Conservation (phyloP, 1,284 basidiomycete genomes). For the Vanrija sp. region DNA sequence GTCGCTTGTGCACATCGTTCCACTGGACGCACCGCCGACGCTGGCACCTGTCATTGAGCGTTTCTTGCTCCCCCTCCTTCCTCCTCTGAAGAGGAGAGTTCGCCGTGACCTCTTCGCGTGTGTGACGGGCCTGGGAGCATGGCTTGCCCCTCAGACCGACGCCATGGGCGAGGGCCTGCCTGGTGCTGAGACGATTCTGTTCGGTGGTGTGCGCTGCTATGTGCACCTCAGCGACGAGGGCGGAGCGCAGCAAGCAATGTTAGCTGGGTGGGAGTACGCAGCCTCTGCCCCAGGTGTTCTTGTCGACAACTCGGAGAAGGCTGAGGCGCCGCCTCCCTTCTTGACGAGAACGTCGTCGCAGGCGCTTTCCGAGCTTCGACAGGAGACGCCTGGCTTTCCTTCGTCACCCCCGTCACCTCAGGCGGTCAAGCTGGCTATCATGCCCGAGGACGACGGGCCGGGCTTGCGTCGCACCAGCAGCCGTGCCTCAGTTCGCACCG, state of each 20-base stretch:
- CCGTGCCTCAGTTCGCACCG: too few relatives aligned
- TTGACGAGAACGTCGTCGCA: constrained; percentile 8
- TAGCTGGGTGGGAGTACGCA: constrained; percentile 32
- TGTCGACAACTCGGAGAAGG: constrained; percentile 1
- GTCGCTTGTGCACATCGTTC: constrained; percentile 35
- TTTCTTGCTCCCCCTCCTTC: constrained; percentile 32
- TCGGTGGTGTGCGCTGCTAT: constrained; percentile 33
- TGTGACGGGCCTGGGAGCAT: constrained; percentile 20
- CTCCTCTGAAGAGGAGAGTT: constrained; percentile 11
- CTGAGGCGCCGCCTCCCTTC: constrained; percentile 2
- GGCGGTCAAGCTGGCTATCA: neutral
- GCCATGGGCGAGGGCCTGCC: constrained; percentile 4
- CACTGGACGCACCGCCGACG: constrained; percentile 22
- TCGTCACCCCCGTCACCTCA: neutral
- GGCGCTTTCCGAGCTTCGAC: constrained; percentile 8
- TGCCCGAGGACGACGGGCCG: too few relatives aligned
- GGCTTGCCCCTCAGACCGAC: constrained; percentile 19
- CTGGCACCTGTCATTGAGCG: constrained; percentile 35
- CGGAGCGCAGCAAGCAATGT: constrained; percentile 21
- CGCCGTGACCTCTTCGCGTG: constrained; percentile 22
- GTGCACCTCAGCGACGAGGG: neutral
- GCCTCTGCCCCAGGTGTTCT: constrained; percentile 18
- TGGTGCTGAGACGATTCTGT: constrained; percentile 30
- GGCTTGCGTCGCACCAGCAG: too few relatives aligned
- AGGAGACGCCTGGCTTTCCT: neutral